phyloP scores from a whole-genome alignment of 164 flowering plant species.

The Annona squamosa region DNA sequence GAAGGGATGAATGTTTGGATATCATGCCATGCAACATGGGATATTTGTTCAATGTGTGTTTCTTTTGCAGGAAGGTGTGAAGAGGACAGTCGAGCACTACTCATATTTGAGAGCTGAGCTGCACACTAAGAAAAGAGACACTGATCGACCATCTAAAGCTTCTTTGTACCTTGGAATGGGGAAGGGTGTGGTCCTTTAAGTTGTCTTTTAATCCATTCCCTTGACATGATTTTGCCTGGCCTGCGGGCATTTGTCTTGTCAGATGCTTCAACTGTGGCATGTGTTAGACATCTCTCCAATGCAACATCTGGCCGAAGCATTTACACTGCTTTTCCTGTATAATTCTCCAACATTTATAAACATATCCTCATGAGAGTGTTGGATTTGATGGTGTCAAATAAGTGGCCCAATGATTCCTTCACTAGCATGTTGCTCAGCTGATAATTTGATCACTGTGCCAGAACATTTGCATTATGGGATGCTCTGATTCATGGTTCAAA shows the following conservation, averaged over 20 bases:
- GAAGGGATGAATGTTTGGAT: too few species aligned
- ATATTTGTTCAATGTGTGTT: too few species aligned
- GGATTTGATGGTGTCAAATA: neutral
- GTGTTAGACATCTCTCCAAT: neutral
- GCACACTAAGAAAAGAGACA: conserved; percentile 25
- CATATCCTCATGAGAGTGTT: neutral
- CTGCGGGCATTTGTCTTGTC: neutral
- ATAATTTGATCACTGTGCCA: neutral
- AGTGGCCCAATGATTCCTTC: neutral
- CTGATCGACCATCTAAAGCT: conserved; percentile 76
- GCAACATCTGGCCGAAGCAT: neutral
- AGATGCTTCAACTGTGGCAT: neutral
- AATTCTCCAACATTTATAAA: neutral
- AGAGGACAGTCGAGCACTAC: conserved; percentile 73
- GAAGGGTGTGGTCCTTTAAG: conserved; percentile 38
- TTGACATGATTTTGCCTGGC: neutral
- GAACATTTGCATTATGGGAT: neutral
- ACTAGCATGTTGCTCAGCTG: neutral
- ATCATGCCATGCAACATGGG: too few species aligned
- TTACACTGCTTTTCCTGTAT: neutral
- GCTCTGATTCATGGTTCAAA: neutral
- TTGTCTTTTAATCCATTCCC: neutral
- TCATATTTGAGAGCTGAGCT: conserved; percentile 61
- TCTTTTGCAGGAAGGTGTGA: conserved; percentile 65
- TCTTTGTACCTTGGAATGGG: conserved; percentile 64